Evolutionary conservation across 2,329 filamentous ascomycete genomes (phyloP).

Genomic region (Parastagonospora nodorum): DNA sequence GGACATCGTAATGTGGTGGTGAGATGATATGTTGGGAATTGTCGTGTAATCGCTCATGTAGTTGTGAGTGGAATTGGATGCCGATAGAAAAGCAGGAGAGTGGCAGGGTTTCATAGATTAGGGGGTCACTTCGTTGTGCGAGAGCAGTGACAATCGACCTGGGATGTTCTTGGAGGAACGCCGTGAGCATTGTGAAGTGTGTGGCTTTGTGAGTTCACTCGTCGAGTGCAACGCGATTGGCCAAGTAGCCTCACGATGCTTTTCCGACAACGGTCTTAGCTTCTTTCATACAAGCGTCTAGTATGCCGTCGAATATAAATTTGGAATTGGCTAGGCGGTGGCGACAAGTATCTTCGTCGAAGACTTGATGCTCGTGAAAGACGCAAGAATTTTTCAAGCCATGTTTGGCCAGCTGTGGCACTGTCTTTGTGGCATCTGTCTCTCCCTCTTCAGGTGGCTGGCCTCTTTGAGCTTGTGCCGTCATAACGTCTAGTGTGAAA

Average conservation of each 20-base stretch:
- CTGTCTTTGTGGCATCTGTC: neutral
- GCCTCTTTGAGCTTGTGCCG: constrained; percentile 1
- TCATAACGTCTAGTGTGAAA: constrained; percentile 6
- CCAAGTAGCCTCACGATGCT: neutral
- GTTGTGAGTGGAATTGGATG: too few relatives aligned
- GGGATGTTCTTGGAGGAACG: too few relatives aligned
- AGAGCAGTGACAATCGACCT: too few relatives aligned
- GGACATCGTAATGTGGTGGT: too few relatives aligned
- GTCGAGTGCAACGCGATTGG: too few relatives aligned
- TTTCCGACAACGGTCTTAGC: neutral
- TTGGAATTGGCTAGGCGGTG: constrained; percentile 1
- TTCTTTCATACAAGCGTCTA: constrained; percentile 4
- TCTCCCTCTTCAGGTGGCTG: constrained; percentile 1
- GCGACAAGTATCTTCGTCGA: neutral
- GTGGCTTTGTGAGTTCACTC: too few relatives aligned
- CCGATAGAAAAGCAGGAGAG: too few relatives aligned
- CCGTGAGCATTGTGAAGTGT: too few relatives aligned
- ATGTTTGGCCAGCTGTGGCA: constrained; percentile 4
- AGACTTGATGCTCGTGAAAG: constrained; percentile 3
- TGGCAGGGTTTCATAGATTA: too few relatives aligned
- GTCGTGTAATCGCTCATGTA: too few relatives aligned
- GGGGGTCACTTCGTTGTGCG: too few relatives aligned
- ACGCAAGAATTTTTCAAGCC: constrained; percentile 2
- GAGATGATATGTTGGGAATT: too few relatives aligned
- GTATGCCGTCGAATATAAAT: constrained; percentile 4